phyloP scores from a whole-genome alignment of 257 asterid genomes.

The Schizonepeta tenuifolia region DNA sequence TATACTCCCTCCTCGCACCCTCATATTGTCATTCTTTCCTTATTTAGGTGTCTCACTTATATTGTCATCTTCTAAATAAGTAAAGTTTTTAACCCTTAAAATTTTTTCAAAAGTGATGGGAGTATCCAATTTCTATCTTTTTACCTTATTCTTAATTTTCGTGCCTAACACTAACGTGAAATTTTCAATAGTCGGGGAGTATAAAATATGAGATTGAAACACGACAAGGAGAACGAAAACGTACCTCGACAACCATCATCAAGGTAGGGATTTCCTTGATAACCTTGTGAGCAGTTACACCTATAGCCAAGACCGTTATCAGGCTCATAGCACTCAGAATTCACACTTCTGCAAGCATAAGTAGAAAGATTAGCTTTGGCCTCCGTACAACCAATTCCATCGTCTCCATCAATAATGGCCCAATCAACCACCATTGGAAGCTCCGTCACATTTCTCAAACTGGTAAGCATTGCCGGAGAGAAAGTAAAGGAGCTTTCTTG shows the following conservation, averaged over 20 bases:
- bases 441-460: neutral
- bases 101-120: no score
- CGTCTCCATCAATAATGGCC: slow-evolving; percentile 44
- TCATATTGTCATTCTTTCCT: no score
- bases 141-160: no score
- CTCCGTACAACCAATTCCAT: slow-evolving; percentile 22
- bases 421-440: slow-evolving; percentile 49
- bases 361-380: slow-evolving; percentile 18
- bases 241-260: slow-evolving; percentile 46
- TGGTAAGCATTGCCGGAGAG: neutral
- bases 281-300: slow-evolving; percentile 45
- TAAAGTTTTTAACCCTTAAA: no score
- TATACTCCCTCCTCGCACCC: no score
- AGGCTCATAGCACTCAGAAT: slow-evolving; percentile 35
- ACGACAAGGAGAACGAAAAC: no score
- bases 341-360: slow-evolving; percentile 37
- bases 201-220: no score
- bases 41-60: no score
- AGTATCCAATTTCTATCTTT: no score
- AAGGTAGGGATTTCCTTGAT: slow-evolving; percentile 52
- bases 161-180: no score
- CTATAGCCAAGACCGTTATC: slow-evolving; percentile 40
- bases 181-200: no score
- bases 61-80: no score
- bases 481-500: slow-evolving; percentile 33